These are phyloP conservation scores for Penicillium rolfsii DNA, from an alignment of 2,329 filamentous ascomycete species.

Conservation along the genomic window DNA sequence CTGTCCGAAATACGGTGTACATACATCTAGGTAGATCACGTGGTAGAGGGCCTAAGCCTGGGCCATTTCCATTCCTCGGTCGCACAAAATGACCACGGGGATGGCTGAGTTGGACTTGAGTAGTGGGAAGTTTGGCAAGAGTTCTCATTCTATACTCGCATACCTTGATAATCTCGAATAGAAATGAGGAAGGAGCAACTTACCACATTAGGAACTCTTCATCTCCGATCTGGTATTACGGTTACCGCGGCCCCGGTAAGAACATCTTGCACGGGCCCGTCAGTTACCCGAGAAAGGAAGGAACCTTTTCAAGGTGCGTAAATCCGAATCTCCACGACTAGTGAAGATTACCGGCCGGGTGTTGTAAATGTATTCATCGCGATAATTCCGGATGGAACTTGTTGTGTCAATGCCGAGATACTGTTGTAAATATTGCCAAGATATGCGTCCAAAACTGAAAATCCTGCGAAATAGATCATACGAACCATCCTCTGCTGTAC, in stretches of 20 bases:
- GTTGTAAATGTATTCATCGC: neutral
- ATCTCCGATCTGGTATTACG: neutral
- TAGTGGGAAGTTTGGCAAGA: neutral
- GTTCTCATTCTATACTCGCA: neutral
- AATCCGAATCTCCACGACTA: conserved; percentile 8
- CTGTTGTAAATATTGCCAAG: no score
- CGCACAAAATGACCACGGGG: conserved; percentile 20
- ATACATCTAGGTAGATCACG: neutral
- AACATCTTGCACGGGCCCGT: neutral
- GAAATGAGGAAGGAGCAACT: neutral
- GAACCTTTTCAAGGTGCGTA: neutral
- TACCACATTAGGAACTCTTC: neutral
- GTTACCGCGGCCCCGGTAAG: conserved; percentile 1
- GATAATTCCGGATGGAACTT: neutral
- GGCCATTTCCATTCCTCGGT: conserved; percentile 23
- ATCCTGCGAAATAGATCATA: neutral
- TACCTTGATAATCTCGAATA: neutral
- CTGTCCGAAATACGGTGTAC: no score
- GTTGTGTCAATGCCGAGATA: no score
- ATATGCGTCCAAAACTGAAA: neutral
- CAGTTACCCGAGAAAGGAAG: conserved; percentile 17
- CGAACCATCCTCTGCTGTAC: conserved; percentile 10
- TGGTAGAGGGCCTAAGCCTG: neutral
- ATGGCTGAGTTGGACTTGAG: neutral
- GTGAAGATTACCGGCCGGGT: conserved; percentile 3